A percentile compares a stretch with the other conserved stretches of the same genome.
Evolutionary conservation across 2,329 filamentous ascomycete species (phyloP).

Genomic region (Curvularia hawaiiensis): DNA sequence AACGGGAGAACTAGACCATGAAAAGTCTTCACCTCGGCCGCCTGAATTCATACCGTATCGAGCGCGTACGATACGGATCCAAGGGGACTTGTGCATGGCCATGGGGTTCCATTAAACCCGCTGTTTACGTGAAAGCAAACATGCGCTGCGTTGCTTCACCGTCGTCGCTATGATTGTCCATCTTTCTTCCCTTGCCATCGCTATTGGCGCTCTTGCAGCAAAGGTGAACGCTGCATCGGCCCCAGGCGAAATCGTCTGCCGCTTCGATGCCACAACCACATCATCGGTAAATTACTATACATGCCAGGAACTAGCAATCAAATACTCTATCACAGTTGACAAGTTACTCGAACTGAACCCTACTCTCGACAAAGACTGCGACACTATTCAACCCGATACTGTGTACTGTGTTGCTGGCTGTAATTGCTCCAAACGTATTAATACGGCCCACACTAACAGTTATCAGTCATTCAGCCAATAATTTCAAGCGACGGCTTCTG

Average conservation of each 20-base stretch:
- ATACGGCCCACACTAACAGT: not conserved
- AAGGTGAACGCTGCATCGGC: not conserved
- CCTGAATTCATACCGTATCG: not conserved
- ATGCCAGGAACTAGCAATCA: slow-evolving; percentile 26
- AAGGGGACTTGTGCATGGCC: not conserved
- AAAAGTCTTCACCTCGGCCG: not conserved
- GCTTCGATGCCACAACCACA: not conserved
- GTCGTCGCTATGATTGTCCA: not conserved
- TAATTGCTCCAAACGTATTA: slow-evolving; percentile 12
- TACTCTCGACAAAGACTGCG: slow-evolving; percentile 32
- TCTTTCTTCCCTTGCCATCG: not conserved
- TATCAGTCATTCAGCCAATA: not conserved
- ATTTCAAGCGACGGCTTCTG: slow-evolving; percentile 27
- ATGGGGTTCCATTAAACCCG: not conserved
- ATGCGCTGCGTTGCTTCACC: not conserved
- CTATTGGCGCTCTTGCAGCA: not conserved
- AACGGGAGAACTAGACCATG: not conserved
- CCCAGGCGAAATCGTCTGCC: not conserved
- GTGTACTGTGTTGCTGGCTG: slow-evolving; percentile 40
- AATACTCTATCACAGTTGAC: slow-evolving; percentile 26
- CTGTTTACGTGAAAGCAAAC: not conserved
- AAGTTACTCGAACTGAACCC: slow-evolving; percentile 39
- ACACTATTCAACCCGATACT: slow-evolving; percentile 34
- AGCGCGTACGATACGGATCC: not conserved
- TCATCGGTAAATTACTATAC: slow-evolving; percentile 32